Base-by-base conservation (phyloP, 2,329 filamentous ascomycete genomes). In the Nemania serpens region DNA sequence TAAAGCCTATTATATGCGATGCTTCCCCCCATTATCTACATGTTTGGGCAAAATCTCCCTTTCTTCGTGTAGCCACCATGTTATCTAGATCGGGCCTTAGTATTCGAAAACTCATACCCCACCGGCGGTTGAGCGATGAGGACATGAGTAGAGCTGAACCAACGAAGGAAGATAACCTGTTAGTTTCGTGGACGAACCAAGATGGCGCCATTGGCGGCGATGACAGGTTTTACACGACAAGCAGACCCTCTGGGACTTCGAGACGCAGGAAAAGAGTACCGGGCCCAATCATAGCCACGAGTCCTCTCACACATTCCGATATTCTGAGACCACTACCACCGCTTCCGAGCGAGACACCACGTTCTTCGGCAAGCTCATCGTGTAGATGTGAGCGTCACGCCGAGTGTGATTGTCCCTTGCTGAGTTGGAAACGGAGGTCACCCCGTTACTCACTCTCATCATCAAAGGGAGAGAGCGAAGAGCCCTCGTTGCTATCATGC, bases 331-430 rank as follows among this genome's bases (percentile, higher is more conserved):
- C 77, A 42, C 59, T 77, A 22, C 76, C 79, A 50, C 73, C 76
- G 47, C 69, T 78, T 17, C 75, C 75, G n/a, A 73, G 67, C 54
- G 73, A 73, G 51, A 75, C 73, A 12, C 73, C 75, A 46, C 72
- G 75, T 59, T 78, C 78, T 17, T 78, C 80, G 22, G 74, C 74
- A 47, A 79, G 76, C 64, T 82, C 81, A 70, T 77, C 82, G 68
- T 79, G 76, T 66, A 79, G 76, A 63, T 78, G 71, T 58, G 76
- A 81, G 64, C 72, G 76, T 66, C 70, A 64, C 55, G 34, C 61
- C 53, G 72, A 72, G 55, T 65, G 52, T 42, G 69, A 69, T 55
- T 68, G 68, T 22, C 66, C 69, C 34, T 63, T 66, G 17, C 63
- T 73, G 55, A 70, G 68, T 59, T 69, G 70, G 59, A 70, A 65